Conservation (phyloP, 768 basidiomycete species). For the Naganishia kalamii region DNA sequence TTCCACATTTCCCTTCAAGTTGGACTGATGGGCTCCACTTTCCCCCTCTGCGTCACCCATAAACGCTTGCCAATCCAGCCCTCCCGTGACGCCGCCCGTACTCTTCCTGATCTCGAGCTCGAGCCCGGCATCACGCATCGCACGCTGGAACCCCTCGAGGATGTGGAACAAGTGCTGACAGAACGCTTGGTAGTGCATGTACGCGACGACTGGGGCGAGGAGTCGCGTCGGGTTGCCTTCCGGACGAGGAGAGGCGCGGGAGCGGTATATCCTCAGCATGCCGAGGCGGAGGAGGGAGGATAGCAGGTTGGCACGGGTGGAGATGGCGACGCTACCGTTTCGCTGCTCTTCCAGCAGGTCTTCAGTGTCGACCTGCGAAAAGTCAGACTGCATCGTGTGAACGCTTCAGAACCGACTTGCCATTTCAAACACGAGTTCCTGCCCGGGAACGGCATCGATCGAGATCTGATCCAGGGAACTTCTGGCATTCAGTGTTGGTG, state of each 20-base stretch:
- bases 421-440: slow-evolving; percentile 25
- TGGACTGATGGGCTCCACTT: not conserved
- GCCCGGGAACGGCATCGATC: slow-evolving; percentile 18
- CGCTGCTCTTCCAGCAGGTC: slow-evolving; percentile 5
- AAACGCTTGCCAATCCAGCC: slow-evolving; percentile 20
- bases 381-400: not conserved
- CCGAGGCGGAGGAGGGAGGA: slow-evolving; percentile 7
- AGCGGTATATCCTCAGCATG: slow-evolving; percentile 19
- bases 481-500: slow-evolving; percentile 17
- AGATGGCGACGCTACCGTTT: not conserved
- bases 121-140: not conserved
- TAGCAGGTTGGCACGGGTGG: slow-evolving; percentile 3
- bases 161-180: slow-evolving; percentile 4
- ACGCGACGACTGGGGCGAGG: slow-evolving; percentile 16
- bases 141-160: not conserved
- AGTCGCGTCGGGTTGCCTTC: not conserved
- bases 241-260: not conserved
- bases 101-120: not conserved
- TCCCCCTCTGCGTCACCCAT: too few relatives aligned
- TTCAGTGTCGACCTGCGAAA: slow-evolving; percentile 8
- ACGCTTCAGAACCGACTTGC: not conserved
- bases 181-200: slow-evolving; percentile 24
- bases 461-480: slow-evolving; percentile 18
- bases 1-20: slow-evolving; percentile 18
- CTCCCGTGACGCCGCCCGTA: slow-evolving; percentile 16